Percentiles rank a stretch among this genome's conserved stretches.
Evolutionary conservation across 2,329 filamentous ascomycete genomes (phyloP).

Genomic region (Penicillium brevicompactum): DNA sequence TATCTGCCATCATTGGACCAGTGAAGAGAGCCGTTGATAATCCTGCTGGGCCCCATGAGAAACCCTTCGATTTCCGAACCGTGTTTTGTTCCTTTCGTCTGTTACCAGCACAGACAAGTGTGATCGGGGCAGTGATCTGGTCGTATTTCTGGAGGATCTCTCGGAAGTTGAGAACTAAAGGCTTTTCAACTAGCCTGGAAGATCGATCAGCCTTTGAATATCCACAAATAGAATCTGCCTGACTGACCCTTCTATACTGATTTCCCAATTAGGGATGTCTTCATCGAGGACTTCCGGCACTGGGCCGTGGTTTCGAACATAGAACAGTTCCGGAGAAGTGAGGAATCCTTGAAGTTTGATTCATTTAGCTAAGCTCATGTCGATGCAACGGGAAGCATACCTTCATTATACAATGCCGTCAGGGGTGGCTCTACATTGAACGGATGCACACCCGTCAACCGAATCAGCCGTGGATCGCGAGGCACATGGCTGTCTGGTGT

Average conservation of each 20-base stretch:
- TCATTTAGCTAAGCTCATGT: background rate
- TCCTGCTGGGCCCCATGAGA: slow-evolving; percentile 89
- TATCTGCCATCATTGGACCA: slow-evolving; percentile 72
- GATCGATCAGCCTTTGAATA: slow-evolving; percentile 6
- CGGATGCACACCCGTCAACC: slow-evolving; percentile 84
- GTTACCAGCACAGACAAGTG: slow-evolving; percentile 89
- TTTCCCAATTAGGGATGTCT: slow-evolving; percentile 76
- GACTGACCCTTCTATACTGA: slow-evolving; percentile 71
- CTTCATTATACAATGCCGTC: slow-evolving; percentile 71
- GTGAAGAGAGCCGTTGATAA: slow-evolving; percentile 88
- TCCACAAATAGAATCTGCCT: background rate
- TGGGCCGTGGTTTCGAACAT: slow-evolving; percentile 85
- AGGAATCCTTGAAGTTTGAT: slow-evolving; percentile 65
- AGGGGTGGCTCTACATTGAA: slow-evolving; percentile 89
- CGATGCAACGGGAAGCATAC: slow-evolving; percentile 14
- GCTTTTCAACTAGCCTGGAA: slow-evolving; percentile 70
- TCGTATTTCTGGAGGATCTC: slow-evolving; percentile 75
- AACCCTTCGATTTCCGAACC: slow-evolving; percentile 87
- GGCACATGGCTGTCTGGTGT: slow-evolving; percentile 83
- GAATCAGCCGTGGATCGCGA: slow-evolving; percentile 77
- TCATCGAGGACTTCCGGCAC: slow-evolving; percentile 75
- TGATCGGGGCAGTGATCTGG: slow-evolving; percentile 82
- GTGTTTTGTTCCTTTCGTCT: slow-evolving; percentile 90
- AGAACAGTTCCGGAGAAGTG: slow-evolving; percentile 84
- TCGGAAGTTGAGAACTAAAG: slow-evolving; percentile 69